Conservation (phyloP, 192 early-diverging fungal genomes). For the Neocallimastix lanati region DNA sequence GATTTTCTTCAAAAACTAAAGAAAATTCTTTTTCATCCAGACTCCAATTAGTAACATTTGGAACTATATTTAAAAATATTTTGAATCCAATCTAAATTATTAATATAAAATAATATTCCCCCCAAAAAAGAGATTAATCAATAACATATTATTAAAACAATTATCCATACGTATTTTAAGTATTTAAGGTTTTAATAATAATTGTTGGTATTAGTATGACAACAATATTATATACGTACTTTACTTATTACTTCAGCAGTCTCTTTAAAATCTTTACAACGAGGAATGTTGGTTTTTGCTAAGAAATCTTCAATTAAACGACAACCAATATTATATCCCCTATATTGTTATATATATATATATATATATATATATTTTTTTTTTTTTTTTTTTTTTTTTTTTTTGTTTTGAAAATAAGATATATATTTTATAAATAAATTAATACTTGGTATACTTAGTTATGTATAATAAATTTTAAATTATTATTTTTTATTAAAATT, state of each 20-base stretch:
- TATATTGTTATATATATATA: constrained; percentile 5
- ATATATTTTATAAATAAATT: no score
- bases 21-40: constrained; percentile 77
- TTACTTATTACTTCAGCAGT: constrained; percentile 92
- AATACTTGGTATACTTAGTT: no score
- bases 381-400: not conserved
- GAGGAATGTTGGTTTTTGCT: constrained; percentile 51
- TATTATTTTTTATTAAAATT: no score
- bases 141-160: no score
- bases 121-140: no score
- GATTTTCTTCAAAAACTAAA: constrained; percentile 87
- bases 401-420: no score
- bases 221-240: constrained; percentile 21
- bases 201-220: no score
- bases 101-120: no score
- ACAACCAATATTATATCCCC: constrained; percentile 95
- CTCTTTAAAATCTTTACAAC: constrained; percentile 76
- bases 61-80: constrained; percentile 82
- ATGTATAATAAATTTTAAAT: no score
- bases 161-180: no score
- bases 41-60: constrained; percentile 63
- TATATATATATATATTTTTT: not conserved
- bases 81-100: constrained; percentile 71
- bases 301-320: constrained; percentile 92
- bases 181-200: no score